Evolutionary conservation across 2,329 filamentous ascomycete genomes (phyloP), one percentile per base, ranked within the genome.

Genomic region (Helotiales sp.): DNA sequence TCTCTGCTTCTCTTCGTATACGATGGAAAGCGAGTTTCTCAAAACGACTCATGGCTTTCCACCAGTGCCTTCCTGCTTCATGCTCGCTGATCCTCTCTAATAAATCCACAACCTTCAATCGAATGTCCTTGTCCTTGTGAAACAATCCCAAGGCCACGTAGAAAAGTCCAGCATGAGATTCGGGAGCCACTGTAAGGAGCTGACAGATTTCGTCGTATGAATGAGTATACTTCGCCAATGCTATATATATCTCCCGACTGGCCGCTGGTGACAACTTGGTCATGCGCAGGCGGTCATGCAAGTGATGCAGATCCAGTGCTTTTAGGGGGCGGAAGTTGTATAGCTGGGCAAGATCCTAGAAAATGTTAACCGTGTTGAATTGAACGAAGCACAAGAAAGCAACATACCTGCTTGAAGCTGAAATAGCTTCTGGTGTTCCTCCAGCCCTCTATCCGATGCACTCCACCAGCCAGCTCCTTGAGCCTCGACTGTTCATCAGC

Each of bases 401-500:
- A 13, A 44, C 77, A 66, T 74, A 87, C 90, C 78, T 96, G 91
- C 63, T 98, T 93, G 71, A 91, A 98, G 65, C 90, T 92, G 75
- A 96, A 96, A 71, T 99, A 99, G 69, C 91, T 96, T 60, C 95
- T 83, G 1, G 95, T 98, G 63, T 91, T 96, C 65, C 95, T 86
- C 95, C 95, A 99, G 56, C 93, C 95, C 76, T 99, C 95, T 61
- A 99, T 96, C 56, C 95, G 83, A 57, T 90, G 91, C 47, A 95
- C 91, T 60, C 96, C 96, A 2, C 92, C 93, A 15, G 92, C 90
- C 34, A 99, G 82, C 74, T 99, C 95, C 67, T 87, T 88, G 67
- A 89, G 83, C 74, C 91, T 93, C 7, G 88, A 82, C 38, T 80
- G 77, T 55, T 97, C 91, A 67, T 96, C 91, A 2, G 88, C 77